Evolutionary conservation across 192 early-diverging fungal genomes (phyloP).

Genomic region (Backusella westeae): DNA sequence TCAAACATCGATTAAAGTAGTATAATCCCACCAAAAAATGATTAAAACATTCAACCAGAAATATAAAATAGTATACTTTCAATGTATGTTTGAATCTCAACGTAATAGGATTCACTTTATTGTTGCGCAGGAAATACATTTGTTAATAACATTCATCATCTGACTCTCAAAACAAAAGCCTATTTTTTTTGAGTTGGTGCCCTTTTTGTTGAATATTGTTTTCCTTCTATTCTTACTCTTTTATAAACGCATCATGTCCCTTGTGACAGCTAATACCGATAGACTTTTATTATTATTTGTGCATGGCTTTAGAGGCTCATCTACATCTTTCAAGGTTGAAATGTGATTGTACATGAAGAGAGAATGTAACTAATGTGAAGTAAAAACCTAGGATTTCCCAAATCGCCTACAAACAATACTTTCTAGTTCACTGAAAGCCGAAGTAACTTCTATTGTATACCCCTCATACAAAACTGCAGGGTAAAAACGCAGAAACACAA

Average conservation of each 20-base stretch:
- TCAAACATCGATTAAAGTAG: too few relatives aligned
- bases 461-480: conserved; percentile 59
- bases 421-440: conserved; percentile 37
- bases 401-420: conserved; percentile 45
- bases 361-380: neutral
- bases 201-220: neutral
- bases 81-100: too few relatives aligned
- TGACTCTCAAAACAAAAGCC: neutral
- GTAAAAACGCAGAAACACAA: conserved; percentile 9
- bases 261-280: conserved; percentile 14
- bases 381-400: conserved; percentile 46
- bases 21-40: too few relatives aligned
- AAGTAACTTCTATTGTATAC: conserved; percentile 50
- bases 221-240: neutral
- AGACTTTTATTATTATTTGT: conserved; percentile 53
- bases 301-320: conserved; percentile 59
- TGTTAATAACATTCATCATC: neutral
- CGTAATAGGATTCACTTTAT: too few relatives aligned
- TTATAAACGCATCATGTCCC: neutral
- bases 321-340: conserved; percentile 43
- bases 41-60: too few relatives aligned
- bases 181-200: neutral
- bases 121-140: neutral
- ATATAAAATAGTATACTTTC: too few relatives aligned
- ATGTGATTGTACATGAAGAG: neutral